phyloP scores from a whole-genome alignment of 2,329 filamentous ascomycete species.

The Biscogniauxia mediterranea region DNA sequence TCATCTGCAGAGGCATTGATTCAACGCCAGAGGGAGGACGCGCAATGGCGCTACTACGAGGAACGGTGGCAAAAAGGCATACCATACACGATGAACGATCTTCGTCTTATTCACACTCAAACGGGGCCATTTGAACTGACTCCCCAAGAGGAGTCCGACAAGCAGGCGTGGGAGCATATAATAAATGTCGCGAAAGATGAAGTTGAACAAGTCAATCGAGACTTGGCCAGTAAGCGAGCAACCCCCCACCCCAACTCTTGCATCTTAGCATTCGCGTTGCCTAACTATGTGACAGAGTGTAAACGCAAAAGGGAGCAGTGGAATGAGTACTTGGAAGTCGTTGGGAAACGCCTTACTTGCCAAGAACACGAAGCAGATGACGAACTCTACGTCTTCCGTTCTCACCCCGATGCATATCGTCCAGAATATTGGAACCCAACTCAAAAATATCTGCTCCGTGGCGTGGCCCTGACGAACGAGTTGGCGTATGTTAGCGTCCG shows the following conservation, averaged over 20 bases:
- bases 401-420: conserved; percentile 22
- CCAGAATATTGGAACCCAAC: conserved; percentile 39
- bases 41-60: conserved; percentile 29
- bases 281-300: conserved; percentile 23
- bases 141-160: conserved; percentile 32
- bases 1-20: conserved; percentile 21
- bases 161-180: conserved; percentile 34
- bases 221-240: conserved; percentile 36
- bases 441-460: conserved; percentile 49
- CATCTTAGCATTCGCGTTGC: not conserved
- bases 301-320: conserved; percentile 18
- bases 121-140: conserved; percentile 38
- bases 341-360: conserved; percentile 32
- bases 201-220: conserved; percentile 34
- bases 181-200: conserved; percentile 33
- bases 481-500: conserved; percentile 51
- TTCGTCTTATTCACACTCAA: conserved; percentile 38
- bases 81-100: conserved; percentile 28
- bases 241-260: too few relatives aligned
- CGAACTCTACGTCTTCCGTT: conserved; percentile 28
- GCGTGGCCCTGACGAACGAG: conserved; percentile 46
- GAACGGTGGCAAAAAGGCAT: conserved; percentile 16
- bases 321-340: conserved; percentile 17
- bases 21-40: conserved; percentile 22
- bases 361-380: conserved; percentile 31